phyloP scores from a whole-genome alignment of 2,329 filamentous ascomycete species.

The Aspergillus transmontanensis region DNA sequence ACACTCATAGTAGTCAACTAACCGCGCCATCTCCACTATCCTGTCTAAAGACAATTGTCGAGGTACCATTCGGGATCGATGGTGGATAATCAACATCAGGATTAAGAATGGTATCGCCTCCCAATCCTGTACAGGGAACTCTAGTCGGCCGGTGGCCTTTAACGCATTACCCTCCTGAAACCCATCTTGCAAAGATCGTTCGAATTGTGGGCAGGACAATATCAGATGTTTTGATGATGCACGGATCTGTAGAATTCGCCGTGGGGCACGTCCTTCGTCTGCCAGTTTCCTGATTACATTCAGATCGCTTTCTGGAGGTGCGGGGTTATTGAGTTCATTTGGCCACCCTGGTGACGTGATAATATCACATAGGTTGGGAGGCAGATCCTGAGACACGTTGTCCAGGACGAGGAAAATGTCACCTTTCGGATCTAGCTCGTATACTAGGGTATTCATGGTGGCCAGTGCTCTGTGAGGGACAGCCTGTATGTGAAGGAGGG shows the following conservation, averaged over 20 bases:
- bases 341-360: not conserved
- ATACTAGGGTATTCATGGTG: not conserved
- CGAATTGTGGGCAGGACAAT: not conserved
- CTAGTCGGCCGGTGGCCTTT: not conserved
- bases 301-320: not conserved
- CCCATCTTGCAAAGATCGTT: not conserved
- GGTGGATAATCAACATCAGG: not conserved
- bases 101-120: not conserved
- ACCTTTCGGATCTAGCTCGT: not conserved
- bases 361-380: not conserved
- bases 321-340: not conserved
- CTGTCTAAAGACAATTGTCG: rapidly evolving
- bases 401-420: not conserved
- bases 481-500: too few relatives aligned
- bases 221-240: not conserved
- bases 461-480: not conserved
- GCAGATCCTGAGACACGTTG: not conserved
- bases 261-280: not conserved
- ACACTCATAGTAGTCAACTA: not conserved
- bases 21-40: not conserved
- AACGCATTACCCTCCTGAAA: not conserved
- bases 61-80: not conserved
- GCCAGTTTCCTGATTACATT: rapidly evolving
- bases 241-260: not conserved
- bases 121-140: not conserved